Base-by-base conservation (phyloP, 108 stramenopile species). In the Pinguiococcus pyrenoidosus region DNA sequence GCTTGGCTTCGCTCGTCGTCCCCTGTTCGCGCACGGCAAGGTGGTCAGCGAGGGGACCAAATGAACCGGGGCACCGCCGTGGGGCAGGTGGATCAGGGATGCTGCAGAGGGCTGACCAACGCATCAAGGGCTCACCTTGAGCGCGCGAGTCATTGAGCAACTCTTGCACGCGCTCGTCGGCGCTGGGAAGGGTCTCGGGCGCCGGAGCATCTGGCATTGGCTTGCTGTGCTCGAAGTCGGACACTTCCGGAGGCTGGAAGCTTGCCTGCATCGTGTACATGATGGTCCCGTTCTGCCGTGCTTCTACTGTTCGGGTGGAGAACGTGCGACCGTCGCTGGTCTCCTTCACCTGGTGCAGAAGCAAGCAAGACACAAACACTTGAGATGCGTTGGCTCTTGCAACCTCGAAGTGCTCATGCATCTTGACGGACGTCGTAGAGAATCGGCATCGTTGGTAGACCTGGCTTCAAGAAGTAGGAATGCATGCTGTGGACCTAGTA, bases 401-500 rank as follows among this genome's bases (percentile, higher is more conserved):
- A 20, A n/a, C 14, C 13, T 7, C 5, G 2, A 12, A 3, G 26
- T 3, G 44, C 18, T 2, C 3, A 3, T 2, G 6, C 13, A n/a
- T 20, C 2, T 13, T 44, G 36, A 8, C 23, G 2, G n/a, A 32
- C 32, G 25, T 27, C 13, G 34, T 59, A 59, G n/a, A 59, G 25
- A 35, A 59, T 59, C 28, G 48, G 47, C 37, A 17, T 14, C 33
- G 35, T 29, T 5, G 37, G 22, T 7, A 40, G 22, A 4, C 58
- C 58, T 13, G 50, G 37, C 8, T 23, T 25, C 35, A 59, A 16
- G 20, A 59, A 59, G 28, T 50, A 50, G 28, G 47, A 24, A 16
- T 59, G 58, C 39, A 51, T 42, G 43, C 45, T 47, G 51, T 59
- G 58, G 10, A 59, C n/a, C n/a, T n/a, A n/a, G n/a, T n/a, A n/a